Evolutionary conservation across 2,329 filamentous ascomycete species (phyloP).

Genomic region (Colletotrichum scovillei): DNA sequence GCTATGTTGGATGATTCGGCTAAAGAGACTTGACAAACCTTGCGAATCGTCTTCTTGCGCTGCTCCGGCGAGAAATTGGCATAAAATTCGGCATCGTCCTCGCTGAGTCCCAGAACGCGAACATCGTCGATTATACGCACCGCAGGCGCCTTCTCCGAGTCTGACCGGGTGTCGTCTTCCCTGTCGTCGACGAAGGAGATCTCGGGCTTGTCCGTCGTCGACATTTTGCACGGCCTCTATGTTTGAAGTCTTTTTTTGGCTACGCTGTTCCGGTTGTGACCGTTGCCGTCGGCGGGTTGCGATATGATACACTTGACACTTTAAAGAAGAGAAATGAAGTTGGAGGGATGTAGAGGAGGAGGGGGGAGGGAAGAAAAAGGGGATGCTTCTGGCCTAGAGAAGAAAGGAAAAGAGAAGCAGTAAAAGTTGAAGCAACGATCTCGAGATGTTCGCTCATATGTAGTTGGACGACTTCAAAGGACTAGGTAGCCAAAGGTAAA

Average conservation of each 20-base stretch:
- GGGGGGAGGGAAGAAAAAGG: conserved; percentile 2
- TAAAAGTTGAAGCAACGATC: background rate
- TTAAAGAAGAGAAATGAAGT: background rate
- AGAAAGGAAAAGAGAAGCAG: background rate
- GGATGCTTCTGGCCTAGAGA: conserved; percentile 16
- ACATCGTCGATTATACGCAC: conserved; percentile 43
- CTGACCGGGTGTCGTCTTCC: conserved; percentile 12
- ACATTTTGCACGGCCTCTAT: conserved; percentile 2
- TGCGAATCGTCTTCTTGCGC: conserved; percentile 40
- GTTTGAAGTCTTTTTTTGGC: background rate
- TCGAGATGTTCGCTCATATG: conserved; percentile 21
- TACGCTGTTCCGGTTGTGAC: background rate
- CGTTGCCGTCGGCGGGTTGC: background rate
- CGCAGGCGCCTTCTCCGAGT: conserved; percentile 37
- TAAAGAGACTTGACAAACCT: background rate
- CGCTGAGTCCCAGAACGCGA: conserved; percentile 43
- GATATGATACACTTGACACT: background rate
- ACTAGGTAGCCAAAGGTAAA: background rate
- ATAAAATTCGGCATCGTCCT: conserved; percentile 44
- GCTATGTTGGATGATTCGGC: too few relatives aligned
- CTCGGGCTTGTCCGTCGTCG: conserved; percentile 38
- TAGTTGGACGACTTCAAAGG: background rate
- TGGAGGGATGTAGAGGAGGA: background rate
- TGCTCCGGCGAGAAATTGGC: conserved; percentile 38
- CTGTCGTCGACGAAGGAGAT: conserved; percentile 39